A percentile compares a stretch with the other conserved stretches of the same genome.
These are phyloP conservation scores for Mycena latifolia DNA, from an alignment of 768 basidiomycete genomes.

Conservation along the genomic window DNA sequence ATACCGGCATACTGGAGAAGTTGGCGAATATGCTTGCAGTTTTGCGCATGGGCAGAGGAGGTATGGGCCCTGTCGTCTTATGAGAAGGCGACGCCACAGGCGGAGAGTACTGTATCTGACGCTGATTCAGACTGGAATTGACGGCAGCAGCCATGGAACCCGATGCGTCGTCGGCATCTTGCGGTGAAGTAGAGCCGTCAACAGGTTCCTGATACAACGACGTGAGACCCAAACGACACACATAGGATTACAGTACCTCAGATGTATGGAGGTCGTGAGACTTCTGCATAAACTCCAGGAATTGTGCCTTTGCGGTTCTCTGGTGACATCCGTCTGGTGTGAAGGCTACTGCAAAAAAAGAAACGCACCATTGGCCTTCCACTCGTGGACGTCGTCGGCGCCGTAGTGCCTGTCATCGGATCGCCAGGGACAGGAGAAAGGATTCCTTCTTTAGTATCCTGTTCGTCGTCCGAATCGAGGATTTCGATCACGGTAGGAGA, in stretches of 20 bases:
- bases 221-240: not conserved
- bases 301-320: conserved; percentile 1
- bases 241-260: not conserved
- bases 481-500: not conserved
- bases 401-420: not conserved
- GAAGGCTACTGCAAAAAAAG: too few relatives aligned
- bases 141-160: too few relatives aligned
- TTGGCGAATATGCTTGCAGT: not conserved
- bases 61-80: too few relatives aligned
- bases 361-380: not conserved
- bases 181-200: too few relatives aligned
- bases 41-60: too few relatives aligned
- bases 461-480: not conserved
- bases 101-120: too few relatives aligned
- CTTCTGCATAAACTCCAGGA: not conserved
- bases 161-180: too few relatives aligned
- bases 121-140: too few relatives aligned
- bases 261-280: not conserved
- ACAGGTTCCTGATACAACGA: not conserved
- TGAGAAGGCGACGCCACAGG: too few relatives aligned
- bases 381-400: not conserved
- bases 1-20: not conserved
- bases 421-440: not conserved
- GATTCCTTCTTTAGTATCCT: not conserved
- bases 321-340: not conserved